Percentiles rank a stretch among this genome's conserved stretches.
phyloP scores from a whole-genome alignment of 768 basidiomycete genomes.

The Austroboletus festivus region DNA sequence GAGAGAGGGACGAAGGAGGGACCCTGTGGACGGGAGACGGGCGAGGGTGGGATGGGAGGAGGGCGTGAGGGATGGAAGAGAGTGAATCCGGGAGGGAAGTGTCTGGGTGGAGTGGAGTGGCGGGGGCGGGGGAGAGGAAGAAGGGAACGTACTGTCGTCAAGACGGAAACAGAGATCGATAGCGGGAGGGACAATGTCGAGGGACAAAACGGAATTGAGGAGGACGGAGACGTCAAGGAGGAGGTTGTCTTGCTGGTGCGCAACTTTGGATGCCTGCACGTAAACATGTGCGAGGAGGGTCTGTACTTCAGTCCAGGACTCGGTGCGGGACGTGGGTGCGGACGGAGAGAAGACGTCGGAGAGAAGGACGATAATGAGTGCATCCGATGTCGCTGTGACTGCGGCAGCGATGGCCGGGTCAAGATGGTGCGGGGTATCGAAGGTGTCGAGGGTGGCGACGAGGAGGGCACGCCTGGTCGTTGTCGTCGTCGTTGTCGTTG shows the following conservation, averaged over 20 bases:
- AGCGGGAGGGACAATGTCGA: conserved; percentile 37
- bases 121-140: background rate
- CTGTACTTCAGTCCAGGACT: conserved; percentile 67
- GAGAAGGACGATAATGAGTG: conserved; percentile 63
- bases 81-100: conserved; percentile 44
- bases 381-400: conserved; percentile 38
- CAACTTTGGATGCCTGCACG: conserved; percentile 76
- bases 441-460: conserved; percentile 50
- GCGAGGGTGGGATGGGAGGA: conserved; percentile 12
- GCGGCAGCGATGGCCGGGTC: conserved; percentile 52
- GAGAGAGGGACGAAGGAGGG: background rate
- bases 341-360: conserved; percentile 53
- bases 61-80: conserved; percentile 32
- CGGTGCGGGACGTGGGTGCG: conserved; percentile 38
- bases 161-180: conserved; percentile 42
- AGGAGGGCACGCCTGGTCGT: conserved; percentile 35
- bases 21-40: background rate
- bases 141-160: conserved; percentile 40
- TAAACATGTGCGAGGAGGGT: conserved; percentile 79
- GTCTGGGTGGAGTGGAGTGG: conserved; percentile 13
- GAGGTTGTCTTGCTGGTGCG: conserved; percentile 63
- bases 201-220: conserved; percentile 54
- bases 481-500: no score
- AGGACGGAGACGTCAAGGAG: conserved; percentile 78
- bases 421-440: conserved; percentile 55